A percentile compares a stretch with the other conserved stretches of the same genome.
These are phyloP conservation scores for Coemansia sp. DNA, from an alignment of 192 early-diverging fungal genomes.

Conservation along the genomic window DNA sequence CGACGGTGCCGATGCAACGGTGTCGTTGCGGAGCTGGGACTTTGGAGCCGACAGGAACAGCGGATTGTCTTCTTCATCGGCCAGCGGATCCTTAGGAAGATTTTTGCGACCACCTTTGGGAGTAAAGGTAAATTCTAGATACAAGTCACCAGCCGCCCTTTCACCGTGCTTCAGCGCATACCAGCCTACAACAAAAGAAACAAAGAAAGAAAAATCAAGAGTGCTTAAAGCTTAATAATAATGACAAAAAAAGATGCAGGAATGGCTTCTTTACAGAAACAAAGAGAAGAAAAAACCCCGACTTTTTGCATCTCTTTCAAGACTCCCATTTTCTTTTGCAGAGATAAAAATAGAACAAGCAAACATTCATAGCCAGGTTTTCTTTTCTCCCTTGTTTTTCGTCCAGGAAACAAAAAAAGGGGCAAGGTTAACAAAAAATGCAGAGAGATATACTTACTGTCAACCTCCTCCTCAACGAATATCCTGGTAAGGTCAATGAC, in stretches of 20 bases:
- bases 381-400: neutral
- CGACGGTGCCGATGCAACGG: conserved; percentile 33
- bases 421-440: neutral
- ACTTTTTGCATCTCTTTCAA: no score
- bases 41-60: conserved; percentile 28
- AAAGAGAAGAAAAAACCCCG: neutral
- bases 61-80: conserved; percentile 19
- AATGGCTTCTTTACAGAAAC: conserved; percentile 1
- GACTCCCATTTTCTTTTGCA: no score
- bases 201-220: neutral
- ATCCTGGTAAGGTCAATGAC: conserved; percentile 47
- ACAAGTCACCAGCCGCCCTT: conserved; percentile 49
- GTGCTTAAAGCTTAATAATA: neutral
- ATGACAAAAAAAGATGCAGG: neutral
- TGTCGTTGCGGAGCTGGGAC: conserved; percentile 3
- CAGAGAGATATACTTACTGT: conserved; percentile 24
- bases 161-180: conserved; percentile 42
- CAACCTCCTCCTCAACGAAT: conserved; percentile 52
- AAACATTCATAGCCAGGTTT: neutral
- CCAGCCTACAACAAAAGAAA: conserved; percentile 39
- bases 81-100: conserved; percentile 10
- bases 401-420: conserved; percentile 5
- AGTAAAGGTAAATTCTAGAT: conserved; percentile 52
- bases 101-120: conserved; percentile 41
- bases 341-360: neutral